These are phyloP conservation scores for Mycena vulgaris DNA, from an alignment of 768 basidiomycete genomes.

Conservation along the genomic window DNA sequence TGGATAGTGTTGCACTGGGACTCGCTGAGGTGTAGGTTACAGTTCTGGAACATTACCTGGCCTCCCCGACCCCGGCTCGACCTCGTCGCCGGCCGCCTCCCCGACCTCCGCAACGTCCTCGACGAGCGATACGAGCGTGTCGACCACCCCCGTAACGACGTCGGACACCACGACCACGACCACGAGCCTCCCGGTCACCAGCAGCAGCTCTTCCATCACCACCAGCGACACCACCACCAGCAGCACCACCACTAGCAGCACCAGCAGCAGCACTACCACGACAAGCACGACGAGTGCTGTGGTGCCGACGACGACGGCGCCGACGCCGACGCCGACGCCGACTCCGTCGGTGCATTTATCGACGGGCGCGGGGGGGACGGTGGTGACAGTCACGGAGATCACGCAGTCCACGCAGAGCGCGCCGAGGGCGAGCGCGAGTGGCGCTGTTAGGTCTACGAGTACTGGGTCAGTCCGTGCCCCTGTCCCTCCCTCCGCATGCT, in stretches of 20 bases:
- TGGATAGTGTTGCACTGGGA: too few relatives aligned
- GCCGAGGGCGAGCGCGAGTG: neutral
- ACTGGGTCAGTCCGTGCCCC: constrained; percentile 20
- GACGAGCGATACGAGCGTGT: neutral
- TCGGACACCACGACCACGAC: neutral
- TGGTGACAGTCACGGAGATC: constrained; percentile 9
- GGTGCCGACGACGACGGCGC: too few relatives aligned
- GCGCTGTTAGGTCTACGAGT: neutral
- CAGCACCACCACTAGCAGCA: neutral
- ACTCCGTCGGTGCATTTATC: too few relatives aligned
- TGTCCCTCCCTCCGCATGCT: too few relatives aligned
- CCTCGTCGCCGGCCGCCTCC: neutral
- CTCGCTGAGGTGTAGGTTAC: too few relatives aligned
- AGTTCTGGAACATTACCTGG: too few relatives aligned
- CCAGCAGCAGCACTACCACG: neutral
- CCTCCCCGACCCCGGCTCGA: neutral
- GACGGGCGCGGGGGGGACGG: constrained; percentile 8
- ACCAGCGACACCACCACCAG: neutral
- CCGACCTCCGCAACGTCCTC: neutral
- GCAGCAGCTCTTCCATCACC: neutral
- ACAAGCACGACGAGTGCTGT: neutral
- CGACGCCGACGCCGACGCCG: neutral
- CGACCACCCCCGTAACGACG: neutral
- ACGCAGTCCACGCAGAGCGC: neutral
- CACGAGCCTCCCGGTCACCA: neutral